Evolutionary conservation across 768 basidiomycete species (phyloP).

Genomic region (Boletales sp.): DNA sequence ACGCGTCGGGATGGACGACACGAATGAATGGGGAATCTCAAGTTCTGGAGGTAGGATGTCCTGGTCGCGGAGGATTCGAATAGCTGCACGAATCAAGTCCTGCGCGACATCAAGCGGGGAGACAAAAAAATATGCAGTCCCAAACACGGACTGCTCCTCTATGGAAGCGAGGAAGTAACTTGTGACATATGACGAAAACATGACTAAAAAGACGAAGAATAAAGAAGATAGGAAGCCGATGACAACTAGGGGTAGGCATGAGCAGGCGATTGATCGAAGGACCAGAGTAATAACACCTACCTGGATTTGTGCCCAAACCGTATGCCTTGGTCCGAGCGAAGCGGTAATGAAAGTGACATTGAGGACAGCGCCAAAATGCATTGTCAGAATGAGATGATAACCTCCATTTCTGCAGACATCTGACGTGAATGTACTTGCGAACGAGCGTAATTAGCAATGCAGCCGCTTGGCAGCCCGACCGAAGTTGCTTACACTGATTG

Average conservation of each 20-base stretch:
- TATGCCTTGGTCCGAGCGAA: conserved; percentile 68
- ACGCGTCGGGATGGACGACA: conserved; percentile 14
- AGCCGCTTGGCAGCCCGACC: conserved; percentile 1
- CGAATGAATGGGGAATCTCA: conserved; percentile 12
- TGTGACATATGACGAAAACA: conserved; percentile 67
- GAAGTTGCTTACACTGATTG: conserved; percentile 54
- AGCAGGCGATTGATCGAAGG: conserved; percentile 9
- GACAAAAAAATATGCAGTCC: conserved; percentile 38
- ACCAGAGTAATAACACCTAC: conserved; percentile 34
- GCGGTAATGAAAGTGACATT: conserved; percentile 75
- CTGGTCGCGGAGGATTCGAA: conserved; percentile 59
- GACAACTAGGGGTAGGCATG: conserved; percentile 44
- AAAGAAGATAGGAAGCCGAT: conserved; percentile 58
- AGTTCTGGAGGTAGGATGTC: conserved; percentile 36
- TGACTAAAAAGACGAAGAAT: conserved; percentile 61
- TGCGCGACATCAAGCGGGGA: conserved; percentile 57
- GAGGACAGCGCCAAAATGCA: conserved; percentile 77
- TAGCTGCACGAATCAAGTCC: conserved; percentile 59
- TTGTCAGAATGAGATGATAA: conserved; percentile 54
- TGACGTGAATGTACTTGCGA: conserved; percentile 70
- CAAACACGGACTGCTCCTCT: conserved; percentile 46
- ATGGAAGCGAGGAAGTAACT: conserved; percentile 61
- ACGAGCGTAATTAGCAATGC: conserved; percentile 18
- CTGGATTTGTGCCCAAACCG: conserved; percentile 76
- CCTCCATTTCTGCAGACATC: conserved; percentile 76